Evolutionary conservation across 345 rosid species (phyloP), one percentile per base, ranked within the genome.

Genomic region (Clausena lansium): DNA sequence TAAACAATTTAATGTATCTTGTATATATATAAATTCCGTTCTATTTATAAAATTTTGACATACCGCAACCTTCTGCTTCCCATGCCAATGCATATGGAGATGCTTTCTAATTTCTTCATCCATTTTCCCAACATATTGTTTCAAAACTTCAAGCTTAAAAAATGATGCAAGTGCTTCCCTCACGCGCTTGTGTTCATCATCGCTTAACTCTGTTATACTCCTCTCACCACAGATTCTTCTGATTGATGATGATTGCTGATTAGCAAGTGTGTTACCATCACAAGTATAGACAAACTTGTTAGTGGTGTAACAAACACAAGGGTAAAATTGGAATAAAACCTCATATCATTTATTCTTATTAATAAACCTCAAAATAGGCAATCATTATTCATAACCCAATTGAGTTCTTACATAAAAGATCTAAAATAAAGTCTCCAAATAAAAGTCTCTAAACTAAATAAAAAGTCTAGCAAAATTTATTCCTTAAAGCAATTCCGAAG

Each of bases 41-140:
- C 32, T 30, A 2, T 30, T 30, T 30, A 30, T 30, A 30, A 30
- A 30, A 30, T 30, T 64, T 57, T 24, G 8, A 55, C 78, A 19
- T 78, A 85, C 84, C 76, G 47, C 0, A 36, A 84, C 68, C 57
- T 74, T 66, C 24, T 85, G 60, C 67, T 81, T 79, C 66, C 86
- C 84, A 11, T 67, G 59, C 87, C 89, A 84, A 27, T 82, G 81
- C 75, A 63, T 58, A 36, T 73, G 14, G 2, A 86, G 33, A 67
- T 80, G 84, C 58, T 38, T n/a, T 69, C 78, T 80, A 19, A 76
- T 58, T 65, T 83, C 87, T 22, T 70, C 64, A 36, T 85, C 86
- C 84, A 84, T 83, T 41, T 38, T 80, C 4, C 81, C 79, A 2
- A 84, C 81, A 62, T 78, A 84, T 14, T 76, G 77, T 70, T 80